Conservation (phyloP, 352 stramenopile genomes). For the Phytophthora cryptogea region DNA sequence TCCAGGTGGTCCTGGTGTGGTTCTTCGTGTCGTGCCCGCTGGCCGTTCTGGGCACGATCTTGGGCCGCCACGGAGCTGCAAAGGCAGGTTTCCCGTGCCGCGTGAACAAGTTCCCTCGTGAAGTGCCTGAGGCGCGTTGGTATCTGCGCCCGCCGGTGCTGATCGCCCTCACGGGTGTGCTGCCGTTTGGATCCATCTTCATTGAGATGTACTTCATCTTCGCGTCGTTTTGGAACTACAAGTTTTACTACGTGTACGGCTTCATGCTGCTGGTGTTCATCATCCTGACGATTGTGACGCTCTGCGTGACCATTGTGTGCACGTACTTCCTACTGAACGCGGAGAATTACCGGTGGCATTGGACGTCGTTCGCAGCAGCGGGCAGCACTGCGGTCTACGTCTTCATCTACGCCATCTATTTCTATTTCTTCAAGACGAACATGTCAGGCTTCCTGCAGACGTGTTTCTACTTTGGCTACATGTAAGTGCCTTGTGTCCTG, state of each 20-base stretch:
- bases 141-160: slow-evolving; percentile 87
- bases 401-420: slow-evolving; percentile 99
- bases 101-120: slow-evolving; percentile 97
- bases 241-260: slow-evolving; percentile 99
- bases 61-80: slow-evolving; percentile 93
- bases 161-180: slow-evolving; percentile 95
- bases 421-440: slow-evolving; percentile 99
- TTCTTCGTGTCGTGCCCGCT: slow-evolving; percentile 97
- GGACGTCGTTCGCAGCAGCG: slow-evolving; percentile 95
- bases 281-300: slow-evolving; percentile 97
- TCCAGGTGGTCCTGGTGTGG: slow-evolving; percentile 96
- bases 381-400: slow-evolving; percentile 96
- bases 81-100: slow-evolving; percentile 90
- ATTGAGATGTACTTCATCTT: slow-evolving; percentile 99
- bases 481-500: slow-evolving; percentile 58
- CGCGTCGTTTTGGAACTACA: slow-evolving; percentile 99
- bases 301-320: slow-evolving; percentile 98
- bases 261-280: slow-evolving; percentile 98
- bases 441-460: slow-evolving; percentile 99
- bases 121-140: slow-evolving; percentile 80
- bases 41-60: slow-evolving; percentile 95
- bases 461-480: slow-evolving; percentile 99
- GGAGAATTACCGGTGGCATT: slow-evolving; percentile 99
- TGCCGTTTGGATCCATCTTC: slow-evolving; percentile 99
- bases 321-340: slow-evolving; percentile 99